Conservation (phyloP, 495 filamentous ascomycete genomes). For the Pseudevernia furfuracea region DNA sequence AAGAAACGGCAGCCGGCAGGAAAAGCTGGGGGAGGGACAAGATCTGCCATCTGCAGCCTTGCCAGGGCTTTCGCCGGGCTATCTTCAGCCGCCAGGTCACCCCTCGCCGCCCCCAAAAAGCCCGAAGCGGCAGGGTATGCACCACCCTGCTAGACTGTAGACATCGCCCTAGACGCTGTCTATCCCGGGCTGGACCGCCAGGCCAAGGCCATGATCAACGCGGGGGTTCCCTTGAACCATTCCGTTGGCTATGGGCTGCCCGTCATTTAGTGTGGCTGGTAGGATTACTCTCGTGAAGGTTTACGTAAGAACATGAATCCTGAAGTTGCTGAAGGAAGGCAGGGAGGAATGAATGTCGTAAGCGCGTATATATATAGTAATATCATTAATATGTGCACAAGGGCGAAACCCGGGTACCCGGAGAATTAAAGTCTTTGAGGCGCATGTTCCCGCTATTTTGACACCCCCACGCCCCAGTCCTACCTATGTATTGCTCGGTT, state of each 20-base stretch:
- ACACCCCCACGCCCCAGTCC: not conserved
- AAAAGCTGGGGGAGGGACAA: not conserved
- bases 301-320: too few species aligned
- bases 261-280: not conserved
- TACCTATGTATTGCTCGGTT: not conserved
- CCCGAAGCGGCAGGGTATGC: not conserved
- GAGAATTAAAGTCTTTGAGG: not conserved
- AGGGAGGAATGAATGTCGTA: not conserved
- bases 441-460: not conserved
- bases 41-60: constrained; percentile 1
- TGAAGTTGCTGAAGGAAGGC: not conserved
- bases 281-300: not conserved
- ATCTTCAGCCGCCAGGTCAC: constrained; percentile 6
- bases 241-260: not conserved
- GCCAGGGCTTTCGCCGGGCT: not conserved
- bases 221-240: not conserved
- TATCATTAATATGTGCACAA: too few species aligned
- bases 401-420: not conserved
- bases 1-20: not conserved
- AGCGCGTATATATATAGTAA: not conserved
- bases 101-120: not conserved
- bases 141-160: not conserved
- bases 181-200: not conserved
- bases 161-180: not conserved
- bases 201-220: not conserved